A percentile compares a stretch with the other conserved stretches of the same genome.
phyloP scores from a whole-genome alignment of 768 basidiomycete genomes.

The Suillus ampliporus region DNA sequence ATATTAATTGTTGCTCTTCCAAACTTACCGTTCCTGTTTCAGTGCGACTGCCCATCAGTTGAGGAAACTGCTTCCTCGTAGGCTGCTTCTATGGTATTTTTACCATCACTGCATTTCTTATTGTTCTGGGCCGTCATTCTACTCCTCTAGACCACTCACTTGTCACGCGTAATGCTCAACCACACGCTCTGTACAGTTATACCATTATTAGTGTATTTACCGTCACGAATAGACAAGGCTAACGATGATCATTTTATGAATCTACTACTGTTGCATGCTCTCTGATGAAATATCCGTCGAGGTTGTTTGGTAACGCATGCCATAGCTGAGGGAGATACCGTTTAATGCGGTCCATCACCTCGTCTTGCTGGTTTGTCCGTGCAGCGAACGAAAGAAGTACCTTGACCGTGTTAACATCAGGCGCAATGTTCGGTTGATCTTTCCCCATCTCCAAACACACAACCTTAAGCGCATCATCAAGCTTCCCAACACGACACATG shows the following conservation, averaged over 20 bases:
- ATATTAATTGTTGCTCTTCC: background rate
- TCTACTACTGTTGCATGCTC: conserved; percentile 11
- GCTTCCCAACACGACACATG: conserved; percentile 70
- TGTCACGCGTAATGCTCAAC: conserved; percentile 64
- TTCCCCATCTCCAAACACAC: conserved; percentile 71
- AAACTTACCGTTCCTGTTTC: conserved; percentile 14
- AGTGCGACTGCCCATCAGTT: conserved; percentile 89
- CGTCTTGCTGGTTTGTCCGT: conserved; percentile 45
- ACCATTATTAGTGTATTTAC: conserved; percentile 32
- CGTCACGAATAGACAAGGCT: conserved; percentile 21
- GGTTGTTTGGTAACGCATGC: conserved; percentile 29
- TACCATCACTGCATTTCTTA: conserved; percentile 28
- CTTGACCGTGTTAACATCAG: conserved; percentile 53
- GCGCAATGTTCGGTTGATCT: conserved; percentile 46
- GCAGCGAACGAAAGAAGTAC: conserved; percentile 63
- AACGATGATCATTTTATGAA: conserved; percentile 17
- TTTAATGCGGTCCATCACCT: conserved; percentile 53
- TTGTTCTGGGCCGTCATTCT: conserved; percentile 32
- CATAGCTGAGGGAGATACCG: conserved; percentile 46
- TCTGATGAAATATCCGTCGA: conserved; percentile 25
- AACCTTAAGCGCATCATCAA: conserved; percentile 70
- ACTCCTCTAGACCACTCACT: conserved; percentile 54
- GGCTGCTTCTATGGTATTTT: conserved; percentile 9
- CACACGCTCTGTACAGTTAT: conserved; percentile 53
- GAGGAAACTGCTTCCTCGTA: conserved; percentile 66